phyloP scores from a whole-genome alignment of 345 rosid species.

The Populus deltoides region DNA sequence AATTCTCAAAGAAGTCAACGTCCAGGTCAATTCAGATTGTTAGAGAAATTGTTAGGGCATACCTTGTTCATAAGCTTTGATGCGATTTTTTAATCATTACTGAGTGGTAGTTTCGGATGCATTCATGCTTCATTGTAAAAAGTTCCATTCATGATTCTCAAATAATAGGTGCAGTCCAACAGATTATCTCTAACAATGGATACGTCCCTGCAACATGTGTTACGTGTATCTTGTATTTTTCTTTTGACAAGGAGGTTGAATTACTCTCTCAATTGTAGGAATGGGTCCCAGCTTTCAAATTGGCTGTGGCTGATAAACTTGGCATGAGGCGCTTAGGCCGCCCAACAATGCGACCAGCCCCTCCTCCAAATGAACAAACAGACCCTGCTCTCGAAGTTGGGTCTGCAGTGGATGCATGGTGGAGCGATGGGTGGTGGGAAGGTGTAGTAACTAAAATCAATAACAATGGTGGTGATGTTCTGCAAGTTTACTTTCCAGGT shows the following conservation, averaged over 20 bases:
- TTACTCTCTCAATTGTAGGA: slow-evolving; percentile 45
- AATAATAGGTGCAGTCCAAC: neutral
- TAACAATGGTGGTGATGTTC: slow-evolving; percentile 32
- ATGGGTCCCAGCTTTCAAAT: slow-evolving; percentile 75
- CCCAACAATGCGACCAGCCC: slow-evolving; percentile 66
- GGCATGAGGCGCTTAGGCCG: slow-evolving; percentile 74
- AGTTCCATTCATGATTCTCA: neutral
- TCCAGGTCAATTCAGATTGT: neutral
- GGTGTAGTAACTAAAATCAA: slow-evolving; percentile 59
- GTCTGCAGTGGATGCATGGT: slow-evolving; percentile 90
- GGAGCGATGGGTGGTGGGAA: slow-evolving; percentile 99
- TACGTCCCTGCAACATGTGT: neutral
- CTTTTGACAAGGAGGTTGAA: slow-evolving; percentile 9
- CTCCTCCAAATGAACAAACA: slow-evolving; percentile 34
- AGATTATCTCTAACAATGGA: neutral
- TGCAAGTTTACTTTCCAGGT: slow-evolving; percentile 80
- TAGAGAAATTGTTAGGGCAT: neutral
- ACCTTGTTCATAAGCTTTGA: neutral
- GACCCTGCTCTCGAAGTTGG: slow-evolving; percentile 46
- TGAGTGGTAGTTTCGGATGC: neutral
- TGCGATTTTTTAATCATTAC: neutral
- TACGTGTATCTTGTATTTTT: neutral
- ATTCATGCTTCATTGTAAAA: neutral
- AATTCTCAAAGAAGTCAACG: neutral
- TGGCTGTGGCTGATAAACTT: slow-evolving; percentile 74